Base-by-base conservation (phyloP, 2,329 filamentous ascomycete genomes). In the Fusarium nelsonii region DNA sequence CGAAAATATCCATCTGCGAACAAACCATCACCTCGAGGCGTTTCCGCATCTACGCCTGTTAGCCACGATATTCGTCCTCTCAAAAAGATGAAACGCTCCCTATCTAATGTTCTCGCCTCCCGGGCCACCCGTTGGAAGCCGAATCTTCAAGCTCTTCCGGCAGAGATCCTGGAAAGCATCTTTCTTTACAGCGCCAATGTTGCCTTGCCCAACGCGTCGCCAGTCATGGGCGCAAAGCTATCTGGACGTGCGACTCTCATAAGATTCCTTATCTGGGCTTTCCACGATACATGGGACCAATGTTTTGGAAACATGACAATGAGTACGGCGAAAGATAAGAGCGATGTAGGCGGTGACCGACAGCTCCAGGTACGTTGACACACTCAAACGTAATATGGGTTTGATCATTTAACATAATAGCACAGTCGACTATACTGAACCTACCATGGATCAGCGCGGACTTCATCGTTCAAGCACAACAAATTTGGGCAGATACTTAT, bases 111-210 rank as follows among this genome's bases (percentile, higher is more conserved):
- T 41, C 67, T 79, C 20, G 72, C 75, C 23, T 60, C 68, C 10
- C 75, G 76, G 43, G 58, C 73, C 15, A 57, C 66, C 14, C 75
- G 74, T 23, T 69, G 56, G 28, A 74, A 75, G 16, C 53, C 70
- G 6, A 73, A 45, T 12, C 69, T 81, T 23, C 75, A 80, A 50
- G 71, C 71, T 32, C 76, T 88, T 10, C 87, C 87, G 0, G 73
- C 82, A 8, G 87, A 88, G 73, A 78, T 88, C 26, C 79, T 88
- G 14, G 84, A 88, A 71, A 78, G 65, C 33, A 86, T 89, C 48
- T 82, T 87, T 56, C 75, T 85, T 65, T 75, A 83, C 53, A 87
- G 85, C 49, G 73, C 77, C 63, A 87, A 86, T 65, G 64, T 84
- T 46, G 79, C 82, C 51, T 78, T 89, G 1, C 80, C 85, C 1